Evolutionary conservation across 2,329 filamentous ascomycete species (phyloP), one percentile per base, ranked within the genome.

Genomic region (Achaetomium macrosporum): DNA sequence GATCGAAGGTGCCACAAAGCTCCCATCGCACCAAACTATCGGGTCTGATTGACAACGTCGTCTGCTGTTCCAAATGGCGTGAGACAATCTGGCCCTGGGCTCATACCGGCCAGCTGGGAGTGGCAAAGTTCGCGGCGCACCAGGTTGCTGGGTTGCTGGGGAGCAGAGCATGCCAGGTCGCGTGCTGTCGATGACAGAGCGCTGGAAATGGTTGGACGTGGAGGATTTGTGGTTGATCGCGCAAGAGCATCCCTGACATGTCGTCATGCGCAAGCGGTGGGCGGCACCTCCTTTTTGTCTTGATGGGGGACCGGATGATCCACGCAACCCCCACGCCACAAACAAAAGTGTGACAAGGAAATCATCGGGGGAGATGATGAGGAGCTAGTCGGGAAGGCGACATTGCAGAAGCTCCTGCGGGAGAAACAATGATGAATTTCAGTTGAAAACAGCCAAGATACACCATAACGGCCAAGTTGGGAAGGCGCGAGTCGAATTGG

Each of bases 191-290:
- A 48, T 5, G 33, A 35, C 48, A 37, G 5, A 10, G 39, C 36
- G 35, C 33, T 48, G 35, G 50, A 43, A 43, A 48, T 53, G 54
- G 51, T 52, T 55, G 53, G 53, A 15, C 42, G 50, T 56, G 40
- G 48, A 51, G 36, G 36, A 19, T 41, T 50, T 17, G 36, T 42
- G 25, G 19, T 44, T 41, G 50, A 60, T 62, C 40, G 57, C 60
- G 60, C 56, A 58, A 59, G 40, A 53, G 36, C 20, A 56, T 43
- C 58, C 58, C 48, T 56, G 56, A 19, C 36, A 58, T 58, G 52
- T 58, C 60, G 60, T 59, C 56, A 60, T 60, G 30, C 51, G 20
- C 16, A 33, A 51, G 47, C 11, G 40, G 52, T 20, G 60, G 53
- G 58, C 52, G 42, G 42, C 44, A 42, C 19, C 45, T 37, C 43